Conservation (phyloP, 257 asterid species). For the Rauvolfia tetraphylla region DNA sequence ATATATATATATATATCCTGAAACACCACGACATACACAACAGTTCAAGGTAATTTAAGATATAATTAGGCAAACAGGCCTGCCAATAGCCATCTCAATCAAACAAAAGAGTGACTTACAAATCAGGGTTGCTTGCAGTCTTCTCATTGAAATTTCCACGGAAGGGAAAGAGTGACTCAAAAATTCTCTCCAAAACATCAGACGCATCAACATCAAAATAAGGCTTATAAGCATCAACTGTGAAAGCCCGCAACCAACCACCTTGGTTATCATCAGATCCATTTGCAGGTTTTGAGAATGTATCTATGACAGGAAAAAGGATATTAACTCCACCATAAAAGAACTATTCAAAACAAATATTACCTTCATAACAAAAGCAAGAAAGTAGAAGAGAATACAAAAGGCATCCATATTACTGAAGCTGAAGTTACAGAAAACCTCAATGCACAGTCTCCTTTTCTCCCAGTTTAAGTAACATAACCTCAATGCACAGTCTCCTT, state of each 20-base stretch:
- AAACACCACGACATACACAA: neutral
- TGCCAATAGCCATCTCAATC: neutral
- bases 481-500: too few relatives aligned
- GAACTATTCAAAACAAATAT: neutral
- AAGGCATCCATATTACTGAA: neutral
- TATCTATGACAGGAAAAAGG: slow-evolving; percentile 44
- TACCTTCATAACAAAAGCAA: neutral
- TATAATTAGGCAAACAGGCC: neutral
- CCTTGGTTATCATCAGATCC: slow-evolving; percentile 73
- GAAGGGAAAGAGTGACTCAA: slow-evolving; percentile 87
- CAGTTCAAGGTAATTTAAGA: neutral
- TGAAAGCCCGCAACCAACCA: slow-evolving; percentile 85
- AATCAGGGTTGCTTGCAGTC: slow-evolving; percentile 77
- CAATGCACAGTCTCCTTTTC: too few relatives aligned
- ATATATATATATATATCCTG: neutral
- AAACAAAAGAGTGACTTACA: slow-evolving; percentile 46
- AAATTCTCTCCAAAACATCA: slow-evolving; percentile 88
- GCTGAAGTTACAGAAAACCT: neutral
- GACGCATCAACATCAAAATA: slow-evolving; percentile 96
- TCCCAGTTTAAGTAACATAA: too few relatives aligned
- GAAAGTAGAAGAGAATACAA: neutral
- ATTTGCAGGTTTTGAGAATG: slow-evolving; percentile 70
- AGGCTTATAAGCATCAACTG: slow-evolving; percentile 88
- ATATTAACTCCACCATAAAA: neutral
- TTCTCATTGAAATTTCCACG: slow-evolving; percentile 81